A percentile compares a stretch with the other conserved stretches of the same genome.
phyloP scores from a whole-genome alignment of 495 filamentous ascomycete genomes.

The Daldinia vernicosa region DNA sequence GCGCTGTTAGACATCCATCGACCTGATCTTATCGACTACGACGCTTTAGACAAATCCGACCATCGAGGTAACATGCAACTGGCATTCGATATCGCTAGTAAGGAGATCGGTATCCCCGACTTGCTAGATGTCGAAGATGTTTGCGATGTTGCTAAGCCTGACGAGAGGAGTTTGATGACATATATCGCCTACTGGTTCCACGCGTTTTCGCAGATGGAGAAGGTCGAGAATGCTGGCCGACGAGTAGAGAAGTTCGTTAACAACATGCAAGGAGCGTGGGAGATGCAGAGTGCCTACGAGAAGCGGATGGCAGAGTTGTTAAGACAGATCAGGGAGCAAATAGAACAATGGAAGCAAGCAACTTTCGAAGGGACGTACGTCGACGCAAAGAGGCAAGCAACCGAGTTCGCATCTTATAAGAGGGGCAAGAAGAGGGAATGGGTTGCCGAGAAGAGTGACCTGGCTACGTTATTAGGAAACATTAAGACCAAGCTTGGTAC shows the following conservation, averaged over 20 bases:
- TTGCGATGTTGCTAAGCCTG: conserved; percentile 93
- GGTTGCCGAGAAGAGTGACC: conserved; percentile 97
- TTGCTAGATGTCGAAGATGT: conserved; percentile 98
- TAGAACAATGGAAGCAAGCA: conserved; percentile 76
- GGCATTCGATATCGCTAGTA: conserved; percentile 92
- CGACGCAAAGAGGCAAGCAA: conserved; percentile 88
- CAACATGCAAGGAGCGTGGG: conserved; percentile 99
- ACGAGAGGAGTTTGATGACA: conserved; percentile 97
- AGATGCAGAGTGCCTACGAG: conserved; percentile 97
- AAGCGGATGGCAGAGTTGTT: conserved; percentile 82
- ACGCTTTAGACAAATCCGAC: conserved; percentile 90
- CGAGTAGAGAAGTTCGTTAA: conserved; percentile 98
- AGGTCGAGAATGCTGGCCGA: conserved; percentile 95
- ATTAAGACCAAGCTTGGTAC: conserved; percentile 98
- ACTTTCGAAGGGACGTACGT: conserved; percentile 90
- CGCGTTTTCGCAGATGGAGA: conserved; percentile 96
- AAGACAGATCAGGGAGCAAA: conserved; percentile 74
- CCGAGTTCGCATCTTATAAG: conserved; percentile 86
- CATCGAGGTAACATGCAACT: conserved; percentile 97
- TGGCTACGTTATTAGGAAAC: conserved; percentile 92
- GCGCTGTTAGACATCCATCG: conserved; percentile 96
- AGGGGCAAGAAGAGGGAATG: conserved; percentile 86
- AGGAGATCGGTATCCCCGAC: conserved; percentile 97
- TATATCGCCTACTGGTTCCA: conserved; percentile 99
- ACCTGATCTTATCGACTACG: conserved; percentile 96